Evolutionary conservation across 1,139 yeast species (phyloP).

Genomic region (Blastobotrys indianensis): DNA sequence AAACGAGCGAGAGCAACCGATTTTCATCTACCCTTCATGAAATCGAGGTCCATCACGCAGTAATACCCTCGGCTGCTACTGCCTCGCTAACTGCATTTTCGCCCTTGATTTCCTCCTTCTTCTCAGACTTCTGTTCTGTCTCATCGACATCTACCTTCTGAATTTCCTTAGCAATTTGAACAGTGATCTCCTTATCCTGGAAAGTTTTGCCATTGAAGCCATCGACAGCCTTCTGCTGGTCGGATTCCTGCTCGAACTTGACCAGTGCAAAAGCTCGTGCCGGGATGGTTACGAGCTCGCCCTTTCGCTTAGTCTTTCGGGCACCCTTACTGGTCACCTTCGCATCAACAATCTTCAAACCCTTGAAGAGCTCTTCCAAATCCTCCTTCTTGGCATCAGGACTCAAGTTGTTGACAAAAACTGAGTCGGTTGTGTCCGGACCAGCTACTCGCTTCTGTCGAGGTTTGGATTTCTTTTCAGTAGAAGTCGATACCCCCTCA

Average conservation of each 20-base stretch:
- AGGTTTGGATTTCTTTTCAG: slow-evolving; percentile 1
- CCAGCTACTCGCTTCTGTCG: slow-evolving; percentile 1
- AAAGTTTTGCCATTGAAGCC: slow-evolving; percentile 37
- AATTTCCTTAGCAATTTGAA: slow-evolving; percentile 13
- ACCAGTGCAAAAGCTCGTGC: slow-evolving; percentile 49
- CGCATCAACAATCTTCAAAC: slow-evolving; percentile 21
- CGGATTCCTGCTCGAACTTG: slow-evolving; percentile 42
- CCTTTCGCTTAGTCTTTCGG: slow-evolving; percentile 14
- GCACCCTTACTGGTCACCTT: slow-evolving; percentile 17
- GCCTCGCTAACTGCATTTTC: slow-evolving; percentile 1
- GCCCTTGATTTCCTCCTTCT: slow-evolving; percentile 4
- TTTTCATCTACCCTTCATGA: too few species aligned
- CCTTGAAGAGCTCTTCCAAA: slow-evolving; percentile 25
- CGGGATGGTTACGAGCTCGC: slow-evolving; percentile 18
- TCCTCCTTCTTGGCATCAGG: slow-evolving; percentile 30
- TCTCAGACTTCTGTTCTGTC: slow-evolving; percentile 2
- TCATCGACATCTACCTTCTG: slow-evolving; percentile 1
- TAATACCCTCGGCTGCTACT: not conserved
- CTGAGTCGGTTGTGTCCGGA: slow-evolving; percentile 36
- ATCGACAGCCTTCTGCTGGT: slow-evolving; percentile 42
- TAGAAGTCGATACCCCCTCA: not conserved
- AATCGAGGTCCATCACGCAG: too few species aligned
- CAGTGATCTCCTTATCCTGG: slow-evolving; percentile 12
- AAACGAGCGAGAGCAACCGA: too few species aligned
- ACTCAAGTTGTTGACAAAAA: slow-evolving; percentile 47